Base-by-base conservation (phyloP, 306 rosid species). In the Lathyrus sativus region DNA sequence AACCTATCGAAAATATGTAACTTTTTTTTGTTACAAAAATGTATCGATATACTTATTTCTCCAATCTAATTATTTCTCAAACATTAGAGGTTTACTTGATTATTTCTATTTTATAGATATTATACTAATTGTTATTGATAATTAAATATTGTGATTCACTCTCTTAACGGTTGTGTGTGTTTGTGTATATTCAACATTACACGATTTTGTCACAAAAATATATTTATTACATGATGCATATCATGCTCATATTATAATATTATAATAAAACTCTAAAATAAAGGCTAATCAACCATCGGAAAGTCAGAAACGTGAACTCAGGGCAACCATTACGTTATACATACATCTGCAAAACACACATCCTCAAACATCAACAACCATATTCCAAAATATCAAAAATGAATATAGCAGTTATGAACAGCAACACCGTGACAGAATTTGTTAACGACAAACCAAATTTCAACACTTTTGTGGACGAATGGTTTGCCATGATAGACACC, bases 391-490 rank as follows among this genome's bases (percentile, higher is more conserved):
- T 2, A 35, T 45, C 6, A 33, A 42, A 71, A 64, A 87, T 85
- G 93, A 72, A 62, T 29, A 1, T 81, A 26, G 85, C 72, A 11
- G 81, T 67, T 8, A 70, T 88, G 13, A 85, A 79, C 71, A 68
- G 82, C 80, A 35, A 67, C 22, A 82, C 82, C 9, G 59, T 86
- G 43, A 72, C 65, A 1, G 62, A 48, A 1, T 88, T 88, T 65
- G 62, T 83, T 0, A 70, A 83, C 2, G 87, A 88, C 67, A 1
- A 26, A 8, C 50, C 26, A 0, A n/a, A 75, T 11, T 88, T 88
- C 10, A 85, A 83, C 11, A 11, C 41, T 37, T 83, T 80, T 70
- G 78, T 79, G 7, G 65, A 54, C 0, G 80, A 70, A 44, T 77
- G 88, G 63, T 84, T 85, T 41, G 71, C 41, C 3, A 62, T 42